Conservation (phyloP, 495 filamentous ascomycete species). For the Trichoderma reesei region DNA sequence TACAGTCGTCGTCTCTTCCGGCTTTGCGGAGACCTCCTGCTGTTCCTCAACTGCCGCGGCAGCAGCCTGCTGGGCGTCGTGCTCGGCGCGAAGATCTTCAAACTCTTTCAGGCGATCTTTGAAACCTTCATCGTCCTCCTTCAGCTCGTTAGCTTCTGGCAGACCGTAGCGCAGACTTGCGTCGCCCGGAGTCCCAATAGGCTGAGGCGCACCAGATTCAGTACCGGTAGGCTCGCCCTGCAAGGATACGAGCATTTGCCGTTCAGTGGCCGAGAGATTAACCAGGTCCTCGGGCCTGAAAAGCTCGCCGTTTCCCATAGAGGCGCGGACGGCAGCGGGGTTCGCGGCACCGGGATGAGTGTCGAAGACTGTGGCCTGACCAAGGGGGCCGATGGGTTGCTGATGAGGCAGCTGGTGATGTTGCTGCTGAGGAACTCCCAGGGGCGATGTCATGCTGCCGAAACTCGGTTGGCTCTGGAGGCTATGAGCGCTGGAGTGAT, state of each 20-base stretch:
- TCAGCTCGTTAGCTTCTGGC: slow-evolving; percentile 32
- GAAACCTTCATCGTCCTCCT: slow-evolving; percentile 42
- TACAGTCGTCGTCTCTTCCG: slow-evolving; percentile 10
- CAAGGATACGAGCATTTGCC: slow-evolving; percentile 26
- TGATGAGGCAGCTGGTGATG: slow-evolving; percentile 44
- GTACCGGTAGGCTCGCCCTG: slow-evolving; percentile 10
- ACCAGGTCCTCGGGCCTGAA: slow-evolving; percentile 40
- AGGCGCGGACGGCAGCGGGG: slow-evolving; percentile 15
- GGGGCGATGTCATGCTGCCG: slow-evolving; percentile 69
- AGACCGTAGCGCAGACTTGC: slow-evolving; percentile 28
- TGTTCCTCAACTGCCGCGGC: background rate
- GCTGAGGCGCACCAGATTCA: slow-evolving; percentile 17
- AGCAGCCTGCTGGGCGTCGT: slow-evolving; percentile 36
- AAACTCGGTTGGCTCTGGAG: slow-evolving; percentile 94
- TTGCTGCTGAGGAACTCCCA: slow-evolving; percentile 5
- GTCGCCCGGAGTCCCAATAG: slow-evolving; percentile 25
- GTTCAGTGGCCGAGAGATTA: slow-evolving; percentile 25
- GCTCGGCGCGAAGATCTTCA: slow-evolving; percentile 46
- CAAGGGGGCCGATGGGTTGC: slow-evolving; percentile 50
- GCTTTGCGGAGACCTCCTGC: background rate
- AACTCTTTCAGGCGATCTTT: slow-evolving; percentile 45
- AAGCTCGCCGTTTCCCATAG: slow-evolving; percentile 27
- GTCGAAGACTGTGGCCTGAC: slow-evolving; percentile 59
- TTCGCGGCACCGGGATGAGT: slow-evolving; percentile 23
- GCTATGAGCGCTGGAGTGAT: slow-evolving; percentile 89